A percentile compares a stretch with the other conserved stretches of the same genome.
These are phyloP conservation scores for Venturia asperata DNA, from an alignment of 2,329 filamentous ascomycete genomes.

Conservation along the genomic window DNA sequence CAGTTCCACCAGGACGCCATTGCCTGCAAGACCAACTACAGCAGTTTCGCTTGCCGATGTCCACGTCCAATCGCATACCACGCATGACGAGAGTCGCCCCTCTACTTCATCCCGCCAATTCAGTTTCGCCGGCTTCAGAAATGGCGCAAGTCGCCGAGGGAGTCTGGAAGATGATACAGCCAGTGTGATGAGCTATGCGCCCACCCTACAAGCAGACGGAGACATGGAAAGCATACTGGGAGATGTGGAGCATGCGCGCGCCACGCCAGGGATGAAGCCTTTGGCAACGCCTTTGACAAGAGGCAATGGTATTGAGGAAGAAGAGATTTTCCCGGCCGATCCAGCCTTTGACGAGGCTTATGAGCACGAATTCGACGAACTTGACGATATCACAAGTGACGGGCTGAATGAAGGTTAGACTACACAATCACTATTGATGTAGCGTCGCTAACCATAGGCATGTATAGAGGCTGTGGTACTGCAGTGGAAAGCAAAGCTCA, in stretches of 20 bases:
- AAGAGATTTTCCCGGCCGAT: slow-evolving; percentile 26
- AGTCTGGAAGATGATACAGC: slow-evolving; percentile 57
- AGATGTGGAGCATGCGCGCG: slow-evolving; percentile 57
- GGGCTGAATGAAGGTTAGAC: slow-evolving; percentile 52
- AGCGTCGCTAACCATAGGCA: slow-evolving; percentile 23
- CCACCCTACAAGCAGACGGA: slow-evolving; percentile 54
- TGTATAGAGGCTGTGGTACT: slow-evolving; percentile 47
- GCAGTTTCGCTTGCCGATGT: slow-evolving; percentile 76
- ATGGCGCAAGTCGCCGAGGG: slow-evolving; percentile 38
- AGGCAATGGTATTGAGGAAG: slow-evolving; percentile 36
- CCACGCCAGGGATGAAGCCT: slow-evolving; percentile 62
- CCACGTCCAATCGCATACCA: slow-evolving; percentile 66
- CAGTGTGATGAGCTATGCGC: slow-evolving; percentile 60
- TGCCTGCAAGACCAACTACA: slow-evolving; percentile 65
- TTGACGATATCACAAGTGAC: slow-evolving; percentile 53
- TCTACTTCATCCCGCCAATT: slow-evolving; percentile 33
- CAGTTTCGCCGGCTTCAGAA: slow-evolving; percentile 34
- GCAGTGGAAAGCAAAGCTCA: slow-evolving; percentile 85
- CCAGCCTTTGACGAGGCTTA: slow-evolving; percentile 56
- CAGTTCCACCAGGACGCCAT: slow-evolving; percentile 33
- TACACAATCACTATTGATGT: slow-evolving; percentile 21
- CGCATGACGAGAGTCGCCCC: slow-evolving; percentile 34
- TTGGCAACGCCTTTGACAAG: slow-evolving; percentile 48
- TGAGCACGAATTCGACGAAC: slow-evolving; percentile 66
- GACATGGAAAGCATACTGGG: slow-evolving; percentile 78